These are phyloP conservation scores for Eimeria nieschulzi DNA, from an alignment of 169 alveolate genomes.

Conservation along the genomic window DNA sequence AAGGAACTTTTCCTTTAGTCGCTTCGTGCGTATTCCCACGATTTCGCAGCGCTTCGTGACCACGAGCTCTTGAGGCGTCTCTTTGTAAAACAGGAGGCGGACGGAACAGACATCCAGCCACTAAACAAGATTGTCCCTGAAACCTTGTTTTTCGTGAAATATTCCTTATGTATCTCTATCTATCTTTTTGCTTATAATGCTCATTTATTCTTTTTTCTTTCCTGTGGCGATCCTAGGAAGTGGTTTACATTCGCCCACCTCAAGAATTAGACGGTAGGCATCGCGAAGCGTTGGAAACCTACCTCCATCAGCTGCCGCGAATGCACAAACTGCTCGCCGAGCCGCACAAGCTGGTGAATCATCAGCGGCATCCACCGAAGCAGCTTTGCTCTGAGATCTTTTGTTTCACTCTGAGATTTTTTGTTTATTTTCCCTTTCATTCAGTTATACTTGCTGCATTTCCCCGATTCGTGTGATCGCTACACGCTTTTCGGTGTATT, in stretches of 20 bases:
- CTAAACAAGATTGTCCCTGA: no score
- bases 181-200: not conserved
- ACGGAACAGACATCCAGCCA: no score
- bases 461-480: no score
- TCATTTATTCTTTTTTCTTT: not conserved
- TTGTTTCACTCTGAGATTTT: not conserved
- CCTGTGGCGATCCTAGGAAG: slow-evolving; percentile 21
- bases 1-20: not conserved
- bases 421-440: not conserved
- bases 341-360: slow-evolving; percentile 59
- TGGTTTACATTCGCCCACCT: slow-evolving; percentile 70
- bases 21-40: not conserved
- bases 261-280: slow-evolving; percentile 14
- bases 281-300: slow-evolving; percentile 53
- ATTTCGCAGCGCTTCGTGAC: no score
- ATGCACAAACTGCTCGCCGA: slow-evolving; percentile 43
- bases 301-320: slow-evolving; percentile 64
- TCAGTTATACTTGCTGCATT: not conserved
- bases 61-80: no score
- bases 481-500: not conserved
- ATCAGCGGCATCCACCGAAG: not conserved
- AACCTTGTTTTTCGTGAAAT: no score
- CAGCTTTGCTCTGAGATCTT: not conserved
- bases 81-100: no score
- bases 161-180: not conserved